A percentile compares a stretch with the other conserved stretches of the same genome.
These are phyloP conservation scores for Phytophthora ramorum DNA, from an alignment of 352 stramenopile genomes.

Conservation along the genomic window DNA sequence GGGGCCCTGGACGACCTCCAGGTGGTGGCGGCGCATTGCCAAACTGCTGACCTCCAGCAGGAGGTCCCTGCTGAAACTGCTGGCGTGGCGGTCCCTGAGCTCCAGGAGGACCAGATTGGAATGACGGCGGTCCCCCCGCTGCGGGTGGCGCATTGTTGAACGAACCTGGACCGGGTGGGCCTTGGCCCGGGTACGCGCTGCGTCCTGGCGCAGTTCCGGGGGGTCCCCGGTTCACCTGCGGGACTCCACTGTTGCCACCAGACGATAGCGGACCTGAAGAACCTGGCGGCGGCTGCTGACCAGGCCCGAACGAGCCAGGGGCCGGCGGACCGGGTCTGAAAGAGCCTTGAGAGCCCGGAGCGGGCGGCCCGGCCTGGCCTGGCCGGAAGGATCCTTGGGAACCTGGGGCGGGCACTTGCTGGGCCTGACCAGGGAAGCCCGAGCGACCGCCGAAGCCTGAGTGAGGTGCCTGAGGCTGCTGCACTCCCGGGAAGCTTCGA, in stretches of 20 bases:
- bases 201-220: slow-evolving; percentile 13
- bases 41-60: slow-evolving; percentile 22
- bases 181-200: slow-evolving; percentile 27
- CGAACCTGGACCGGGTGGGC: slow-evolving; percentile 15
- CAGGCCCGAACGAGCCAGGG: slow-evolving; percentile 22
- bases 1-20: not conserved
- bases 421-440: slow-evolving; percentile 28
- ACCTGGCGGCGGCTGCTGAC: slow-evolving; percentile 12
- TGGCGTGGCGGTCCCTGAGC: slow-evolving; percentile 7
- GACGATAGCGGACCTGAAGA: slow-evolving; percentile 43
- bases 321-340: slow-evolving; percentile 21
- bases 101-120: slow-evolving; percentile 29
- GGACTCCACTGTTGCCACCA: slow-evolving; percentile 34
- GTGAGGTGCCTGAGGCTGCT: slow-evolving; percentile 39
- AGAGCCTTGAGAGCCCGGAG: slow-evolving; percentile 26
- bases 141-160: slow-evolving; percentile 19
- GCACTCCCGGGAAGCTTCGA: slow-evolving; percentile 25
- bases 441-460: slow-evolving; percentile 29
- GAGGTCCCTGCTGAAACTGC: slow-evolving; percentile 18
- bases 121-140: slow-evolving; percentile 21
- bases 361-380: slow-evolving; percentile 2
- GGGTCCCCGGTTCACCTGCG: slow-evolving; percentile 50
- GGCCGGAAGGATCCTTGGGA: slow-evolving; percentile 19
- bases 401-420: slow-evolving; percentile 10
- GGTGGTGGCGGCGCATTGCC: slow-evolving; percentile 2